These are phyloP conservation scores for Lasiosphaeria hispida DNA, from an alignment of 495 filamentous ascomycete genomes.

Conservation along the genomic window DNA sequence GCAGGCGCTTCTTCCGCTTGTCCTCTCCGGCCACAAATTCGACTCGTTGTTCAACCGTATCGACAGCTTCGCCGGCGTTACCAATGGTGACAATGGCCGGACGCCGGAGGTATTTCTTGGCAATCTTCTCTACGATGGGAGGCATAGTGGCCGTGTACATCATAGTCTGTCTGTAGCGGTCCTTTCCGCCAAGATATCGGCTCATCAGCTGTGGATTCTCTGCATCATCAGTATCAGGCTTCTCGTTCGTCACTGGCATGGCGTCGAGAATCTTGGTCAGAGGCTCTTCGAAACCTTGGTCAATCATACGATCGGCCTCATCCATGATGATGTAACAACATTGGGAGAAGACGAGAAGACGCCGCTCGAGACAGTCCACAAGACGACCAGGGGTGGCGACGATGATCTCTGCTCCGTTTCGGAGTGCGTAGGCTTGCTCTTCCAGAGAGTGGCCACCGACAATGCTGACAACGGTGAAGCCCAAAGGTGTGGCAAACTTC, in stretches of 20 bases:
- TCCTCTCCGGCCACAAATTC: constrained; percentile 92
- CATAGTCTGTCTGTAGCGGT: constrained; percentile 97
- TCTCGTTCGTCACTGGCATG: constrained; percentile 92
- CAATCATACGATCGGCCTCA: constrained; percentile 99
- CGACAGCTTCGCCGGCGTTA: constrained; percentile 93
- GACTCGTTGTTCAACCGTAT: constrained; percentile 96
- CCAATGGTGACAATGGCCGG: constrained; percentile 96
- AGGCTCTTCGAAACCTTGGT: constrained; percentile 95
- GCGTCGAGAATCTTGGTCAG: constrained; percentile 98
- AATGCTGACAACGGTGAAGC: constrained; percentile 94
- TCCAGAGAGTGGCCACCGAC: constrained; percentile 95
- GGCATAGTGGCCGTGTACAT: constrained; percentile 99
- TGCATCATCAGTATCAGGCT: constrained; percentile 92
- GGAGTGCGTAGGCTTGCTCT: constrained; percentile 87
- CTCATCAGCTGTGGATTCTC: constrained; percentile 85
- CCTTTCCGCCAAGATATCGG: constrained; percentile 74
- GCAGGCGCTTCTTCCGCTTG: constrained; percentile 93
- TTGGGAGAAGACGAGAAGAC: constrained; percentile 86
- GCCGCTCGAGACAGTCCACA: constrained; percentile 93
- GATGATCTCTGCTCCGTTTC: constrained; percentile 97
- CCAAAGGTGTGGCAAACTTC: constrained; percentile 88
- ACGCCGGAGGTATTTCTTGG: constrained; percentile 89
- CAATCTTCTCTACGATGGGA: constrained; percentile 87
- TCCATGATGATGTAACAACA: constrained; percentile 98
- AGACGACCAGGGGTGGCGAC: constrained; percentile 97